These are phyloP conservation scores for Yamadazyma dushanensis DNA, from an alignment of 1,139 yeast species.

Conservation along the genomic window DNA sequence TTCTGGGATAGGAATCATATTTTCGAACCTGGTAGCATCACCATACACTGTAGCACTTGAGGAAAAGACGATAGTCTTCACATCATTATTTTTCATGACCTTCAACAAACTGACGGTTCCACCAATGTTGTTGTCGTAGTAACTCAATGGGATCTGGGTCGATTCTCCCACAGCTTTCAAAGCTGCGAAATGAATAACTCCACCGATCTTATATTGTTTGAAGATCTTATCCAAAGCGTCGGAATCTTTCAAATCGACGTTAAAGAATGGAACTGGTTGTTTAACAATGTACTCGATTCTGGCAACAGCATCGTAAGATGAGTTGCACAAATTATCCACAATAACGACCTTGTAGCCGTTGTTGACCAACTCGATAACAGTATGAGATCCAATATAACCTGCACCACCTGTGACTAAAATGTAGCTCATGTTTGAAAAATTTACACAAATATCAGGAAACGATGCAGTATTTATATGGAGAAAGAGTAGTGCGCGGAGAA, in stretches of 20 bases:
- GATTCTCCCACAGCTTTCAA: slow-evolving; percentile 85
- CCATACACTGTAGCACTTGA: slow-evolving; percentile 87
- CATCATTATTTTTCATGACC: slow-evolving; percentile 48
- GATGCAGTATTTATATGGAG: slow-evolving; percentile 4
- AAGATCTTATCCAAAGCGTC: slow-evolving; percentile 51
- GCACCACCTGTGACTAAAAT: slow-evolving; percentile 86
- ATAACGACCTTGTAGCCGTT: slow-evolving; percentile 70
- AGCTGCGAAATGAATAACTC: slow-evolving; percentile 85
- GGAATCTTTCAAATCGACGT: slow-evolving; percentile 59
- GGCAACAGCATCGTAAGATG: slow-evolving; percentile 67
- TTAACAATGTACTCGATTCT: slow-evolving; percentile 60
- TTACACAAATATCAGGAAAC: slow-evolving; percentile 9
- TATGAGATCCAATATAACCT: slow-evolving; percentile 85
- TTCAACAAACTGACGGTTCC: slow-evolving; percentile 65
- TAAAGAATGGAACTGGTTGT: slow-evolving; percentile 53
- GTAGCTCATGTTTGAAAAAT: slow-evolving; percentile 11
- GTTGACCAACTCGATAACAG: slow-evolving; percentile 64
- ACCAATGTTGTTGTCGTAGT: slow-evolving; percentile 67
- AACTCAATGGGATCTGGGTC: slow-evolving; percentile 66
- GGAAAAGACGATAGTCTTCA: slow-evolving; percentile 67
- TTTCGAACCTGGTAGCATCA: slow-evolving; percentile 70
- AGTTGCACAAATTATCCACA: slow-evolving; percentile 68
- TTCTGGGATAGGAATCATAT: slow-evolving; percentile 81
- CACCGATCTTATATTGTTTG: slow-evolving; percentile 47
- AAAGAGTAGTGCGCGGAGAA: too few relatives aligned